phyloP scores from a whole-genome alignment of 192 early-diverging fungal genomes.

The Geranomyces variabilis region DNA sequence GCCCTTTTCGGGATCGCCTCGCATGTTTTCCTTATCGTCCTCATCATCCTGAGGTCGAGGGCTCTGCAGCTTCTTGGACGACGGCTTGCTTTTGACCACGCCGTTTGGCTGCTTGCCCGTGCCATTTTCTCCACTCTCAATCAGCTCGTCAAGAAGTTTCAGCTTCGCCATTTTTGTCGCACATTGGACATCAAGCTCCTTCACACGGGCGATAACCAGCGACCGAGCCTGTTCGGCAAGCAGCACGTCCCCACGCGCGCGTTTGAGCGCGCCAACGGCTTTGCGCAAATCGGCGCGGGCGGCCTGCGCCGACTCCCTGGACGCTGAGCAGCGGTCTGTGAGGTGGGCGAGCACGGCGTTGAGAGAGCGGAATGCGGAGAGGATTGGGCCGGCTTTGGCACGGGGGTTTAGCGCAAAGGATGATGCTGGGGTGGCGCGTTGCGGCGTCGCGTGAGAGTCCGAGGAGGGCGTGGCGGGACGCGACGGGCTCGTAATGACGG shows the following conservation, averaged over 20 bases:
- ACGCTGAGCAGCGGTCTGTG: background rate
- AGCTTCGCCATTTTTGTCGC: conserved; percentile 1
- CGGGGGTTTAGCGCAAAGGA: background rate
- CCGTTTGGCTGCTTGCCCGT: too few species aligned
- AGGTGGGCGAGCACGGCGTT: conserved; percentile 5
- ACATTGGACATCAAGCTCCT: conserved; percentile 12
- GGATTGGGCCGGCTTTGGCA: background rate
- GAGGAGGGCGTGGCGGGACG: background rate
- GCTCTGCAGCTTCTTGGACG: too few species aligned
- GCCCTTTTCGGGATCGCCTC: too few species aligned
- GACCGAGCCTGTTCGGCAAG: conserved; percentile 6
- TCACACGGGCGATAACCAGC: background rate
- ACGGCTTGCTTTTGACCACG: too few species aligned
- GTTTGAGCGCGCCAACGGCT: background rate
- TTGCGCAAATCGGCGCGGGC: background rate
- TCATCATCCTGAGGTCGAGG: too few species aligned
- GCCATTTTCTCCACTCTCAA: background rate
- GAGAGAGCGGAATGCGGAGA: background rate
- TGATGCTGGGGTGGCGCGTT: background rate
- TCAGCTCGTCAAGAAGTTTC: background rate
- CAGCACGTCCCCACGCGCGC: background rate
- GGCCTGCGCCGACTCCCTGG: background rate
- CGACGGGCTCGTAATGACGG: background rate
- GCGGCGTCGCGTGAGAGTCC: background rate
- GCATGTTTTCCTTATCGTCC: too few species aligned